Evolutionary conservation across 345 rosid genomes (phyloP).

Genomic region (Ceriops decandra): DNA sequence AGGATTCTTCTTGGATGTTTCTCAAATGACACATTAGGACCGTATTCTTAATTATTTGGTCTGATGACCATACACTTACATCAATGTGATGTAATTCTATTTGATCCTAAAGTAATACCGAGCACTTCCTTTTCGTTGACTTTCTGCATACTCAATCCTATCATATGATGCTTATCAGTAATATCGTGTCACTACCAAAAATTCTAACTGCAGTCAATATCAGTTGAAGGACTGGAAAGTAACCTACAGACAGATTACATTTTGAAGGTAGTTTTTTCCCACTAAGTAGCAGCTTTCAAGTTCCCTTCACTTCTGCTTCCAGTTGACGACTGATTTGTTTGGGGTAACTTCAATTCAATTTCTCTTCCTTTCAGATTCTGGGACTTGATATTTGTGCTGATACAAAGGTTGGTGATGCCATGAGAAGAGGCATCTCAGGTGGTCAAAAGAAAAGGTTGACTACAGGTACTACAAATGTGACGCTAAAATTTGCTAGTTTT

Average conservation of each 20-base stretch:
- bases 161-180: neutral
- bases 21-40: too few species aligned
- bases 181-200: neutral
- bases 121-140: neutral
- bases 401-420: constrained; percentile 35
- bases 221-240: constrained; percentile 31
- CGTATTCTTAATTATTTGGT: too few species aligned
- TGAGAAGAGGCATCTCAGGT: constrained; percentile 42
- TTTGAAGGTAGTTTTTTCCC: constrained; percentile 26
- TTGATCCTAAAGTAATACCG: neutral
- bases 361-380: constrained; percentile 29
- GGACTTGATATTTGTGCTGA: constrained; percentile 41
- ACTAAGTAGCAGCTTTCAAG: neutral
- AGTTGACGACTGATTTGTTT: neutral
- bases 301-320: neutral
- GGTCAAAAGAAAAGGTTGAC: constrained; percentile 43
- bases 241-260: constrained; percentile 42
- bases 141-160: neutral
- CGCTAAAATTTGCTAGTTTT: neutral
- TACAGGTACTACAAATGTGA: constrained; percentile 21
- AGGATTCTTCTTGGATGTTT: too few species aligned
- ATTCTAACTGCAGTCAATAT: constrained; percentile 28
- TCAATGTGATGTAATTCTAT: neutral
- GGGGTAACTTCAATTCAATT: neutral
- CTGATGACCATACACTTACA: too few species aligned